A percentile compares a stretch with the other conserved stretches of the same genome.
These are phyloP conservation scores for Psilocybe subaeruginosa DNA, from an alignment of 768 basidiomycete species.

Conservation along the genomic window DNA sequence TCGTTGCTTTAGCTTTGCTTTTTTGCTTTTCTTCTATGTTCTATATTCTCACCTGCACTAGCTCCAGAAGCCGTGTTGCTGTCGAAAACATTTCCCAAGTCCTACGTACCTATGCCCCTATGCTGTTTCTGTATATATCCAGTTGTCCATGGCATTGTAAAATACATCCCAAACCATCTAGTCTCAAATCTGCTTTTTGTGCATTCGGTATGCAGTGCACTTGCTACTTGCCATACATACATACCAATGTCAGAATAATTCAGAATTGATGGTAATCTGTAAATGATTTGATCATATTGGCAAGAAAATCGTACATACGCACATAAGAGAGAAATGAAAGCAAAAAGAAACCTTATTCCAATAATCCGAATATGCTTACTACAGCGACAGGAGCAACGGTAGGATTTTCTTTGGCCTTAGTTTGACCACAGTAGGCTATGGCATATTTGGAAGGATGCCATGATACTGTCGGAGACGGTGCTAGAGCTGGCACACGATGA, in stretches of 20 bases:
- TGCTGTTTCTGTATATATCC: slow-evolving; percentile 20
- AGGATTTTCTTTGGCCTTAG: slow-evolving; percentile 66
- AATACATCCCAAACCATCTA: neutral
- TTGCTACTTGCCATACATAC: neutral
- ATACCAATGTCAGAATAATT: too few relatives aligned
- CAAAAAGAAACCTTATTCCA: slow-evolving; percentile 30
- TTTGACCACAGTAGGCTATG: slow-evolving; percentile 84
- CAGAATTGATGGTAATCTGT: too few relatives aligned
- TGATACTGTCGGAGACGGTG: slow-evolving; percentile 72
- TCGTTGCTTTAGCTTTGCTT: slow-evolving; percentile 9
- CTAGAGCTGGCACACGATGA: slow-evolving; percentile 76
- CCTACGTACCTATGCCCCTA: slow-evolving; percentile 25
- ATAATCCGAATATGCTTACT: slow-evolving; percentile 71
- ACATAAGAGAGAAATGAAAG: neutral
- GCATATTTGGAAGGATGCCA: slow-evolving; percentile 86
- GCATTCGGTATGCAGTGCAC: slow-evolving; percentile 4
- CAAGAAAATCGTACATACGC: neutral
- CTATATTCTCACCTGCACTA: slow-evolving; percentile 7
- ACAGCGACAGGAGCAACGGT: slow-evolving; percentile 56
- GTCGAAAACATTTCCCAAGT: slow-evolving; percentile 20
- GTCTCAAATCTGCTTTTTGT: neutral
- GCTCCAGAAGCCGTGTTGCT: slow-evolving; percentile 22
- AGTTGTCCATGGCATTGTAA: slow-evolving; percentile 8
- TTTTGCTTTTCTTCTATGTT: slow-evolving; percentile 21
- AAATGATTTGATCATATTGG: too few relatives aligned